Evolutionary conservation across 2,329 filamentous ascomycete genomes (phyloP).

Genomic region (Ceratocystis papillata): DNA sequence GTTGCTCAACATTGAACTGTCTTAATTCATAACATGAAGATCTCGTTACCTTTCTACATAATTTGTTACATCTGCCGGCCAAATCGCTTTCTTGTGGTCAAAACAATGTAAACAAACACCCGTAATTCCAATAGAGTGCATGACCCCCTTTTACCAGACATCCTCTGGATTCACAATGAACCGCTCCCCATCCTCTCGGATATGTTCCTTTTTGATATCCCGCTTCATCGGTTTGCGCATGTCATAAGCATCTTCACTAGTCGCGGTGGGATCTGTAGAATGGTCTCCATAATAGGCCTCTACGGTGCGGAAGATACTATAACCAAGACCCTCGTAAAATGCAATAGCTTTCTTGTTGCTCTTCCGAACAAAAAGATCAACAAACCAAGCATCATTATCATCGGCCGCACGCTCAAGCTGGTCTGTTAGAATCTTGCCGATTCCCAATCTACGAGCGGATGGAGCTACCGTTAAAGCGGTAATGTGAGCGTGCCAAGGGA

Average conservation of each 20-base stretch:
- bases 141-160: constrained; percentile 53
- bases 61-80: not conserved
- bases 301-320: constrained; percentile 80
- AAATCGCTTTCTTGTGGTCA: too few species aligned
- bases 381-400: constrained; percentile 79
- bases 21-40: not conserved
- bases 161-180: constrained; percentile 70
- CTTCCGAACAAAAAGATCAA: constrained; percentile 84
- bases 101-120: too few species aligned
- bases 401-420: constrained; percentile 75
- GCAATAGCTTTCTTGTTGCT: constrained; percentile 79
- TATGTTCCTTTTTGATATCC: constrained; percentile 63
- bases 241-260: constrained; percentile 81
- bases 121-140: not conserved
- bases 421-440: constrained; percentile 72
- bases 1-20: too few species aligned
- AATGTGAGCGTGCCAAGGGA: constrained; percentile 99
- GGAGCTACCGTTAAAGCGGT: constrained; percentile 90
- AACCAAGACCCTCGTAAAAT: constrained; percentile 85
- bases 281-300: constrained; percentile 90
- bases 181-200: constrained; percentile 69
- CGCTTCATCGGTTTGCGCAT: constrained; percentile 88
- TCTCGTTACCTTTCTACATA: not conserved
- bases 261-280: constrained; percentile 49
- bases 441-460: constrained; percentile 70